Conservation (phyloP, 129 eudicot species). For the Escallonia herrerae region DNA sequence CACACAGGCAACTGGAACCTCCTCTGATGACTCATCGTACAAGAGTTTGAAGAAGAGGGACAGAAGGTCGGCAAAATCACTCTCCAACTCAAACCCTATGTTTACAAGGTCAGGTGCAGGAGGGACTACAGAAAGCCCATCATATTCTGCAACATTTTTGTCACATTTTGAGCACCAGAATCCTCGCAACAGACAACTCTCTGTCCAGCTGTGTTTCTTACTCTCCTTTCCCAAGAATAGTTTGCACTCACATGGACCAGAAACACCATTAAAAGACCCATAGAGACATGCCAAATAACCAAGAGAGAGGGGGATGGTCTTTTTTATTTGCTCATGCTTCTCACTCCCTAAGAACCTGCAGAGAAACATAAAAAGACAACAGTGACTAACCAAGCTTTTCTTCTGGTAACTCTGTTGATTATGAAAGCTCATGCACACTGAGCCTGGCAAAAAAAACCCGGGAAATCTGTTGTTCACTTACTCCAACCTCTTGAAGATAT, state of each 20-base stretch:
- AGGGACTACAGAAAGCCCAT: slow-evolving; percentile 21
- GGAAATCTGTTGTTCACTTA: slow-evolving; percentile 38
- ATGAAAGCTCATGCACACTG: background rate
- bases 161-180: slow-evolving; percentile 92
- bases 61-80: slow-evolving; percentile 43
- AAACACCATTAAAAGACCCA: slow-evolving; percentile 39
- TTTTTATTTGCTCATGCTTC: slow-evolving; percentile 58
- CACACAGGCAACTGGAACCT: slow-evolving; percentile 72
- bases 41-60: slow-evolving; percentile 65
- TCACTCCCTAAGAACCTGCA: slow-evolving; percentile 59
- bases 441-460: background rate
- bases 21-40: slow-evolving; percentile 72
- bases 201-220: slow-evolving; percentile 32
- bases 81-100: slow-evolving; percentile 11
- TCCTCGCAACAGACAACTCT: slow-evolving; percentile 43
- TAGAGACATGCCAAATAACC: slow-evolving; percentile 82
- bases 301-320: slow-evolving; percentile 46
- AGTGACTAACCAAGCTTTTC: background rate
- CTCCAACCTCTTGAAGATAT: slow-evolving; percentile 54
- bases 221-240: slow-evolving; percentile 39
- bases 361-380: slow-evolving; percentile 8
- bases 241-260: slow-evolving; percentile 32
- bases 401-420: background rate
- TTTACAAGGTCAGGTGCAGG: slow-evolving; percentile 15
- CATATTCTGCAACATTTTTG: slow-evolving; percentile 17